These are phyloP conservation scores for Didymella pomorum DNA, from an alignment of 2,329 filamentous ascomycete genomes.

Conservation along the genomic window DNA sequence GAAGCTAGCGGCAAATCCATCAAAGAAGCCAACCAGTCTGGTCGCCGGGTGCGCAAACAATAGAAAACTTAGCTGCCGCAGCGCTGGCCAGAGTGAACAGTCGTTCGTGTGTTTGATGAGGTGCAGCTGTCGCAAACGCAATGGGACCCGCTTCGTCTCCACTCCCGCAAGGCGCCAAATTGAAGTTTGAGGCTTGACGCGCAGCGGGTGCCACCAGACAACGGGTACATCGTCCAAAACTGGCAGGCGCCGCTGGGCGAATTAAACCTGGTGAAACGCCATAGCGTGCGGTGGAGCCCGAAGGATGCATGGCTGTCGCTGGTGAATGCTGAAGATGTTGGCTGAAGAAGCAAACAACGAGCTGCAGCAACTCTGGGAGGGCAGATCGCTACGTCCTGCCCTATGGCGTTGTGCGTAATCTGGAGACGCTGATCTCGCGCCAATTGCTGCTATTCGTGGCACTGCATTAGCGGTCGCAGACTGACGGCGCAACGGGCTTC, in stretches of 20 bases:
- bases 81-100: slow-evolving; percentile 29
- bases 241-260: slow-evolving; percentile 29
- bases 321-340: not conserved
- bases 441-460: slow-evolving; percentile 20
- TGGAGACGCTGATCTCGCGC: slow-evolving; percentile 16
- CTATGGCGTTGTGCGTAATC: slow-evolving; percentile 1
- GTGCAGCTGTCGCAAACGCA: slow-evolving; percentile 27
- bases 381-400: slow-evolving; percentile 6
- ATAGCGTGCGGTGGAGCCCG: slow-evolving; percentile 20
- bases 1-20: slow-evolving; percentile 10
- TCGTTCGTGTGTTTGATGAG: slow-evolving; percentile 43
- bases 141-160: slow-evolving; percentile 23
- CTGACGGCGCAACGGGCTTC: slow-evolving; percentile 29
- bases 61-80: slow-evolving; percentile 20
- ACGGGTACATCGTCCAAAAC: slow-evolving; percentile 27
- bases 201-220: slow-evolving; percentile 28
- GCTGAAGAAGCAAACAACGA: not conserved
- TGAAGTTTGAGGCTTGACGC: slow-evolving; percentile 23
- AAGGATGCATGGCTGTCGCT: not conserved
- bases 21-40: slow-evolving; percentile 1
- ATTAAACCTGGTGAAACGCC: slow-evolving; percentile 29
- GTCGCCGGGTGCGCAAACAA: slow-evolving; percentile 7
- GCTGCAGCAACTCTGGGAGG: not conserved
- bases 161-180: slow-evolving; percentile 23
- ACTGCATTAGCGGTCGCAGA: slow-evolving; percentile 13